Conservation (phyloP, 768 basidiomycete genomes). For the Paxillus involutus region DNA sequence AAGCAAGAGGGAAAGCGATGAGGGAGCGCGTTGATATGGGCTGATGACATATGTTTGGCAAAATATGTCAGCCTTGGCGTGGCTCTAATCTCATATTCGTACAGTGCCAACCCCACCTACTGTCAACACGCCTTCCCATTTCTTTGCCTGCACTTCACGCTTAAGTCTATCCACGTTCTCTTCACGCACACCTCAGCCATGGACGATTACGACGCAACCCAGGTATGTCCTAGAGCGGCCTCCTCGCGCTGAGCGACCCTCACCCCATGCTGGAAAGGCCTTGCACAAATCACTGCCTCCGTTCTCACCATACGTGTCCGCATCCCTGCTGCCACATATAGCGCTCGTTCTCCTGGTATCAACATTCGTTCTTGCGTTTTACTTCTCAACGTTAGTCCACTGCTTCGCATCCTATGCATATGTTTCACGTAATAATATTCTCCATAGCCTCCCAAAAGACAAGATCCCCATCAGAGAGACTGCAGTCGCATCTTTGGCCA, state of each 20-base stretch:
- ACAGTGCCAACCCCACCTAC: neutral
- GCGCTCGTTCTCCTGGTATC: slow-evolving; percentile 70
- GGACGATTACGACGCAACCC: slow-evolving; percentile 53
- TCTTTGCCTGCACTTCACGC: slow-evolving; percentile 1
- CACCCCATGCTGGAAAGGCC: slow-evolving; percentile 38
- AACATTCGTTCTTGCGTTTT: slow-evolving; percentile 86
- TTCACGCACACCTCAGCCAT: slow-evolving; percentile 36
- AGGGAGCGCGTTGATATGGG: slow-evolving; percentile 38
- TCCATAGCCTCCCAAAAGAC: slow-evolving; percentile 71
- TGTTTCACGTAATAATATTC: slow-evolving; percentile 6
- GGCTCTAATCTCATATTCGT: slow-evolving; percentile 7
- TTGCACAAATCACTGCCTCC: slow-evolving; percentile 67
- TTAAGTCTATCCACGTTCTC: slow-evolving; percentile 1
- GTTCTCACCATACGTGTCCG: slow-evolving; percentile 71
- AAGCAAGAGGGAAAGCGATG: slow-evolving; percentile 21
- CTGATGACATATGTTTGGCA: slow-evolving; percentile 68
- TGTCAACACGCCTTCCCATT: too few species aligned
- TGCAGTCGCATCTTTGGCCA: slow-evolving; percentile 69
- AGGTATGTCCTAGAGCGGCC: slow-evolving; percentile 39
- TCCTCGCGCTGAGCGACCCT: neutral
- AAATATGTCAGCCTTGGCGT: slow-evolving; percentile 39
- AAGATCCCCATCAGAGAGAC: slow-evolving; percentile 66
- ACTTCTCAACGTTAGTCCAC: slow-evolving; percentile 76
- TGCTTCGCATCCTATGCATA: neutral
- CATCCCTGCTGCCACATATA: slow-evolving; percentile 66